Evolutionary conservation across 2,329 filamentous ascomycete species (phyloP).

Genomic region (Incumbomyces lentus): DNA sequence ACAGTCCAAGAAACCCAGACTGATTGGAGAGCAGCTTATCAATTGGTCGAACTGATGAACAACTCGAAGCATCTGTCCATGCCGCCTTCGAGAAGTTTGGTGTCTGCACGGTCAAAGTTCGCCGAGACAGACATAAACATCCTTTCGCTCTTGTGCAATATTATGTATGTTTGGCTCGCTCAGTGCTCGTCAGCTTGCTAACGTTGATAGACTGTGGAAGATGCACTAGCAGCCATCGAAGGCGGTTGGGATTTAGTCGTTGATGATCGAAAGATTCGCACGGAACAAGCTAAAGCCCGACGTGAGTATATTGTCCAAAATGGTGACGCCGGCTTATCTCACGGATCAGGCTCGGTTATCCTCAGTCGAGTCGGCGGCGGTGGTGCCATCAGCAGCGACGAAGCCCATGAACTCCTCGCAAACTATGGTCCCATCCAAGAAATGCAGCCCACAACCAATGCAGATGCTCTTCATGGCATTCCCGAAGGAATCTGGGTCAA

Average conservation of each 20-base stretch:
- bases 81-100: slow-evolving; percentile 25
- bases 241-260: slow-evolving; percentile 11
- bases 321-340: slow-evolving; percentile 6
- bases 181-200: not conserved
- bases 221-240: slow-evolving; percentile 22
- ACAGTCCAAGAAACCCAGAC: slow-evolving; percentile 2
- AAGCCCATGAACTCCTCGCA: slow-evolving; percentile 15
- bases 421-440: slow-evolving; percentile 16
- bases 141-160: slow-evolving; percentile 32
- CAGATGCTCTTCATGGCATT: slow-evolving; percentile 5
- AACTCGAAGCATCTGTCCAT: slow-evolving; percentile 24
- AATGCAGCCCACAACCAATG: slow-evolving; percentile 8
- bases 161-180: slow-evolving; percentile 21
- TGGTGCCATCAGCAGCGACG: slow-evolving; percentile 10
- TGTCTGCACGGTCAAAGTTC: slow-evolving; percentile 28
- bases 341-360: slow-evolving; percentile 15
- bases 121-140: slow-evolving; percentile 25
- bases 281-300: slow-evolving; percentile 17
- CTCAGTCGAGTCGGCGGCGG: slow-evolving; percentile 16
- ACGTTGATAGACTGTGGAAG: slow-evolving; percentile 20
- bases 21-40: slow-evolving; percentile 21
- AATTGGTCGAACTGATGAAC: slow-evolving; percentile 20
- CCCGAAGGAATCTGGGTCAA: slow-evolving; percentile 15
- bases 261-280: slow-evolving; percentile 18
- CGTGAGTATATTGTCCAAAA: slow-evolving; percentile 13